Base-by-base conservation (phyloP, 2,329 filamentous ascomycete genomes). In the Calonectria hawksworthii region DNA sequence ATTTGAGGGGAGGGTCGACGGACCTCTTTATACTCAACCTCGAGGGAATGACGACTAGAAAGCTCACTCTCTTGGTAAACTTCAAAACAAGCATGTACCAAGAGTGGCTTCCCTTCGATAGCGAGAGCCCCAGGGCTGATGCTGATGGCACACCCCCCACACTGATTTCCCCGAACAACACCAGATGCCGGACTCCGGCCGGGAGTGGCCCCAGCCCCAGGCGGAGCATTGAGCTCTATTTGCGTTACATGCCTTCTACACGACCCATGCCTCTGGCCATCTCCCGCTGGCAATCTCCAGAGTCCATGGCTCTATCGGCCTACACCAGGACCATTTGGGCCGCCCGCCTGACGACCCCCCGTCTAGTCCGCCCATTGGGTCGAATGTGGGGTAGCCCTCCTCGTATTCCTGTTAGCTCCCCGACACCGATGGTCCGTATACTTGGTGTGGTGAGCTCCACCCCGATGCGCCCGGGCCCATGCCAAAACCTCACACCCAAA, bases 1-100 rank as follows among this genome's bases (percentile, higher is more conserved):
- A 76, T 64, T 2, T 80, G 34, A 68, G 68, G 9, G 68, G 75
- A 73, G 76, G 70, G 51, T 32, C 23, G 50, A 54, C 26, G 70
- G 56, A 32, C 71, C 74, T 77, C 77, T 79, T 80, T 80, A 80
- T 80, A 80, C 74, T 63, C 71, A 69, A 61, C 2, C 34, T 61
- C 21, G 26, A 36, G n/a, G 56, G 34, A 70, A 64, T 18, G 10
- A 18, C n/a, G 44, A 38, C 56, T 7, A 51, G 18, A 44, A 36
- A 44, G 23, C 28, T 52, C 30, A n/a, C 50, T 63, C 28, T 41
- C 51, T 79, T 79, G 68, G 75, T 74, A 71, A 66, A 69, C 64
- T 72, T 67, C 68, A 70, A 32, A 78, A 77, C 73, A 72, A 73
- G 65, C 72, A 74, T 74, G 75, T 56, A 74, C 61, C 72, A 63